Conservation (phyloP, 2,329 filamentous ascomycete genomes). For the Cladosporium sp. region DNA sequence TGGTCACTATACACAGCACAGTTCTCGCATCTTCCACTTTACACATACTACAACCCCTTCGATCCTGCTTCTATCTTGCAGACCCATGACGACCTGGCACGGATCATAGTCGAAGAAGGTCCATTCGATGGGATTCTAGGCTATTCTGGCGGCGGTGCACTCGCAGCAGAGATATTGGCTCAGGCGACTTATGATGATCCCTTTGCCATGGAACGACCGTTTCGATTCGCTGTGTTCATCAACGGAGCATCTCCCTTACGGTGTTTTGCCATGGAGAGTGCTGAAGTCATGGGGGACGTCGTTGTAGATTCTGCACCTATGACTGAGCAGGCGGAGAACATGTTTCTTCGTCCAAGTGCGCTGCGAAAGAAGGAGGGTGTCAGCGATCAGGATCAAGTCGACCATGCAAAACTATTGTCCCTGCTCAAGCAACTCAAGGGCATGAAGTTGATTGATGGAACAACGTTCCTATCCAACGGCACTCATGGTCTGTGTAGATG, state of each 20-base stretch:
- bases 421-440: conserved; percentile 21
- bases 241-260: conserved; percentile 25
- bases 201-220: conserved; percentile 20
- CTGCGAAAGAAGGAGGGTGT: conserved; percentile 23
- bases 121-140: conserved; percentile 24
- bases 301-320: conserved; percentile 12
- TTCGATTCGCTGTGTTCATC: conserved; percentile 25
- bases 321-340: conserved; percentile 20
- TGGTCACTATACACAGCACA: conserved; percentile 24
- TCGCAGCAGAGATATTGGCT: conserved; percentile 23
- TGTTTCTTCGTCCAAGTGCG: conserved; percentile 25
- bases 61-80: conserved; percentile 24
- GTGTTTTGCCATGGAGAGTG: conserved; percentile 20
- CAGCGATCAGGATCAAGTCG: conserved; percentile 23
- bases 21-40: conserved; percentile 24
- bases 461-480: conserved; percentile 22
- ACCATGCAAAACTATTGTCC: conserved; percentile 20
- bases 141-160: conserved; percentile 23
- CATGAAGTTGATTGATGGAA: conserved; percentile 22
- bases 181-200: conserved; percentile 13
- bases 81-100: conserved; percentile 22
- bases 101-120: conserved; percentile 22
- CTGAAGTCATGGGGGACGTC: conserved; percentile 11
- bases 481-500: conserved; percentile 22
- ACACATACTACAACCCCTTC: conserved; percentile 27